Evolutionary conservation across 2,329 filamentous ascomycete species (phyloP), one percentile per base, ranked within the genome.

Genomic region (Huntiella savannae): DNA sequence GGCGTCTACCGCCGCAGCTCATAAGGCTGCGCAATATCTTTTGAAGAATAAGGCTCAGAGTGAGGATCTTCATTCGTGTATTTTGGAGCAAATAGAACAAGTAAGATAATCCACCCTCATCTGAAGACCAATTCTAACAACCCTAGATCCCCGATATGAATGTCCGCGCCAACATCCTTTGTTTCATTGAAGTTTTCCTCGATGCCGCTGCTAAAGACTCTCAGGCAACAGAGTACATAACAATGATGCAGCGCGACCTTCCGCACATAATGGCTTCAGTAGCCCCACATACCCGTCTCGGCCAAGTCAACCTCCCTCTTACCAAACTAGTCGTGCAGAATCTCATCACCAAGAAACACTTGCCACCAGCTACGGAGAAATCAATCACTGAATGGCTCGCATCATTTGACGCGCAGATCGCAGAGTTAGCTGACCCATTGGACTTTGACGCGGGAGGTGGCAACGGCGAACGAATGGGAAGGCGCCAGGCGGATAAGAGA

Each of bases 121-220:
- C 6, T 7, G 6, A 13, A 12, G 8, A 43, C 34, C 34, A 7
- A 8, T 33, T 34, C 28, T 43, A 34, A 43, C 32, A 32, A 32
- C 6, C 16, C 3, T 42, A 41, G 12, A 54, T 87, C 74, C 93
- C 84, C 54, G 88, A 83, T 54, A 93, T 98, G 82, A 98, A 98
- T 63, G 93, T 80, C 44, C 74, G 88, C 50, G 92, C 91, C 49
- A 98, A 98, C 60, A 96, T 98, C 60, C 93, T 98, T 82, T 98
- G 93, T 63, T 98, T 98, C 62, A 81, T 98, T 57, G 88, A 96
- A 58, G 82, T 88, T 54, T 83, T 98, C 54, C 82, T 92, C 58
- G 88, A 96, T 58, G 71, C 85, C 63, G 82, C 85, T 16, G 71
- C 75, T 52, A 81, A 77, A 53, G 82, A 85, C 53, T 74, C 77